Percentiles rank a stretch among this genome's conserved stretches.
These are phyloP conservation scores for Hygrocybe punicea DNA, from an alignment of 768 basidiomycete genomes.

Conservation along the genomic window DNA sequence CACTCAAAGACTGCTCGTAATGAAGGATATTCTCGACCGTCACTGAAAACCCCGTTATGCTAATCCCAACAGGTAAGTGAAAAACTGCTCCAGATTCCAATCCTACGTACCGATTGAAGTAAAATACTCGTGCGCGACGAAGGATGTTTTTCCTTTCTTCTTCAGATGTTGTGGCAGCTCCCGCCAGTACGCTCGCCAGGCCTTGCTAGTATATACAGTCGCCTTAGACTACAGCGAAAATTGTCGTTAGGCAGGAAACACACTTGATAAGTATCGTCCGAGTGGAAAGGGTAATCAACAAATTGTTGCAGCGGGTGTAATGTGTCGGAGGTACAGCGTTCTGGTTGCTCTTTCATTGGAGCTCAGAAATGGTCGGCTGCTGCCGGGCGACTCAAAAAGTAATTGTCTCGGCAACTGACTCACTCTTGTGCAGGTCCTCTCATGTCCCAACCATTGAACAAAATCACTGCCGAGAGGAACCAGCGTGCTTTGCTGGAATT, in stretches of 20 bases:
- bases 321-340: neutral
- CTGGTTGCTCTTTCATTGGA: neutral
- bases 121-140: constrained; percentile 59
- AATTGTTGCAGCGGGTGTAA: constrained; percentile 28
- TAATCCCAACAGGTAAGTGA: constrained; percentile 14
- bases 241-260: constrained; percentile 4
- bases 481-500: constrained; percentile 68
- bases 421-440: constrained; percentile 4
- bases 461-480: constrained; percentile 61
- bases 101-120: constrained; percentile 57
- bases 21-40: constrained; percentile 42
- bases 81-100: neutral
- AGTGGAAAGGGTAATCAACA: constrained; percentile 47
- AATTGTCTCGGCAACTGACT: neutral
- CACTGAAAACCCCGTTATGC: constrained; percentile 41
- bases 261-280: constrained; percentile 62
- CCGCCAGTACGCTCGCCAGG: constrained; percentile 52
- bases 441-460: constrained; percentile 45
- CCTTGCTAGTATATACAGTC: constrained; percentile 52
- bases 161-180: constrained; percentile 36
- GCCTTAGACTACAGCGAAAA: constrained; percentile 7
- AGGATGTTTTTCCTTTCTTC: constrained; percentile 47
- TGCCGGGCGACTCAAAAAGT: neutral
- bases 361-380: neutral
- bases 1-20: constrained; percentile 24